Conservation (phyloP, 2,329 filamentous ascomycete species). For the Aspergillus sp. region DNA sequence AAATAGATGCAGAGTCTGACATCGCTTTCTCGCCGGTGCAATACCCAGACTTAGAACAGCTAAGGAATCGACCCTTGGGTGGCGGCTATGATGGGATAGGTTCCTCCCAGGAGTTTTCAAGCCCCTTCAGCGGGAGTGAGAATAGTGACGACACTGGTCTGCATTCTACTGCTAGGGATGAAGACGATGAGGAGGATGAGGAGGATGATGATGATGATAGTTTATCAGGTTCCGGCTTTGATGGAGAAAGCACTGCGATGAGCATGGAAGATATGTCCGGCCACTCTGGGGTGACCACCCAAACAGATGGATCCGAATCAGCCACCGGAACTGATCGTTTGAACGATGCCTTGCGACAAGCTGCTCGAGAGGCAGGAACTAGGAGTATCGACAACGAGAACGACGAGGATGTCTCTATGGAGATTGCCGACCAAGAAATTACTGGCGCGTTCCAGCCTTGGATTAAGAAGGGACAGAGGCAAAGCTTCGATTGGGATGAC, state of each 20-base stretch:
- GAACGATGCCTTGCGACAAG: slow-evolving; percentile 75
- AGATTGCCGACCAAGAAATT: slow-evolving; percentile 65
- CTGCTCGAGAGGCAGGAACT: slow-evolving; percentile 72
- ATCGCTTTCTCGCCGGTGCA: slow-evolving; percentile 62
- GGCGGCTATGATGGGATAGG: slow-evolving; percentile 56
- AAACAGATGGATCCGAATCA: slow-evolving; percentile 50
- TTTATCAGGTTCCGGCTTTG: slow-evolving; percentile 52
- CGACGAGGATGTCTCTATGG: slow-evolving; percentile 73
- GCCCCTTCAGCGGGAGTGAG: slow-evolving; percentile 67
- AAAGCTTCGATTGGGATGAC: slow-evolving; percentile 45
- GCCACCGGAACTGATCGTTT: slow-evolving; percentile 71
- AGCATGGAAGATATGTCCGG: slow-evolving; percentile 76
- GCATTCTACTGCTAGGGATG: slow-evolving; percentile 39
- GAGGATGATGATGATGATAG: slow-evolving; percentile 47
- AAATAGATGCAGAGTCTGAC: slow-evolving; percentile 59
- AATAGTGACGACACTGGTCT: slow-evolving; percentile 46
- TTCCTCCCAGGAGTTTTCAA: slow-evolving; percentile 71
- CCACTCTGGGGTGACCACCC: slow-evolving; percentile 63
- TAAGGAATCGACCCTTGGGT: slow-evolving; percentile 38
- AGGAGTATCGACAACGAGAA: slow-evolving; percentile 63
- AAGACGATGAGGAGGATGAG: slow-evolving; percentile 43
- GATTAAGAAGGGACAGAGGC: slow-evolving; percentile 45
- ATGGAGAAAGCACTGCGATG: slow-evolving; percentile 75
- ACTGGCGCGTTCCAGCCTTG: slow-evolving; percentile 51
- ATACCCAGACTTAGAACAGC: slow-evolving; percentile 65